phyloP scores from a whole-genome alignment of 2,329 filamentous ascomycete genomes.

The Pseudocercospora musae region DNA sequence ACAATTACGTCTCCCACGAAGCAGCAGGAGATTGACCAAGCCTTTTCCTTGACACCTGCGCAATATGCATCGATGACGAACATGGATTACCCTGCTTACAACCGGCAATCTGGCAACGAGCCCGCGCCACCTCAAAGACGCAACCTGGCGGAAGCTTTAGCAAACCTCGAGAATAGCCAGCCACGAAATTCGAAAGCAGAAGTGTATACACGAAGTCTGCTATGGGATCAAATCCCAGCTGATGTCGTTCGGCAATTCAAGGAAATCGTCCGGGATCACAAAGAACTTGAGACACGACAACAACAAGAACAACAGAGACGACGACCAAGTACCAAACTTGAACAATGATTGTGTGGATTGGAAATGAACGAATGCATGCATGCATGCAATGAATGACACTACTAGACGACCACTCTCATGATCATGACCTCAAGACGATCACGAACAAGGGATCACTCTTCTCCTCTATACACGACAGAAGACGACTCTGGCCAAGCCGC shows the following conservation, averaged over 20 bases:
- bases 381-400: constrained; percentile 3
- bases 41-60: constrained; percentile 78
- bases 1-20: constrained; percentile 61
- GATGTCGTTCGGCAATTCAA: constrained; percentile 92
- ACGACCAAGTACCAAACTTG: constrained; percentile 18
- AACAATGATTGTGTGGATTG: constrained; percentile 13
- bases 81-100: constrained; percentile 64
- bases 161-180: constrained; percentile 68
- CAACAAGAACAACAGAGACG: constrained; percentile 15
- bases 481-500: constrained; percentile 17
- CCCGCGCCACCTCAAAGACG: constrained; percentile 49
- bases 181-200: constrained; percentile 59
- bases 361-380: constrained; percentile 8
- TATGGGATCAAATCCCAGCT: constrained; percentile 90
- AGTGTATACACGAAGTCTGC: constrained; percentile 85
- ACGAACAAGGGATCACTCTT: constrained; percentile 9
- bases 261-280: constrained; percentile 73
- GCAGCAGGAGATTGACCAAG: constrained; percentile 82
- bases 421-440: constrained; percentile 6
- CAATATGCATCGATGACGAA: constrained; percentile 84
- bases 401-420: constrained; percentile 16
- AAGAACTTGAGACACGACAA: constrained; percentile 30
- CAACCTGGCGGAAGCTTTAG: constrained; percentile 76
- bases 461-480: constrained; percentile 16
- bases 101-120: constrained; percentile 14